Conservation (phyloP, 139 green algal species). For the Chlamydomonas incerta region DNA sequence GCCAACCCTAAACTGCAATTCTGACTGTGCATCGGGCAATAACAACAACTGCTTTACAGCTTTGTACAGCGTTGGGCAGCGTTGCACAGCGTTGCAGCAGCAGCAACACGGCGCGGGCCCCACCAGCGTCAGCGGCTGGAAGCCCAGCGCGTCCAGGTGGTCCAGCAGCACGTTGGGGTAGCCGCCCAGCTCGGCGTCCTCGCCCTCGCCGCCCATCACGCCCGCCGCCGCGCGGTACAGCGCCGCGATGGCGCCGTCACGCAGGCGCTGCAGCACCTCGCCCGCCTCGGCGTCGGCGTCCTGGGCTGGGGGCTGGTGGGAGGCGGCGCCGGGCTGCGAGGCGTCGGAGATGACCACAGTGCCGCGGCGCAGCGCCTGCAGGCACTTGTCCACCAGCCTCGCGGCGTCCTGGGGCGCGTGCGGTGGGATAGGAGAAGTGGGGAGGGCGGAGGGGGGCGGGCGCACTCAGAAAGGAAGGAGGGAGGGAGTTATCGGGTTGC, state of each 20-base stretch:
- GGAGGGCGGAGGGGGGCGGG: too few species aligned
- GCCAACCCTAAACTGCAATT: too few species aligned
- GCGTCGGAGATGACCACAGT: too few species aligned
- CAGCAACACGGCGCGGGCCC: too few species aligned
- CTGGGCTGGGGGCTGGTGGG: not conserved
- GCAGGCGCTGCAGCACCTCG: not conserved
- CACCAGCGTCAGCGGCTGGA: constrained; percentile 1
- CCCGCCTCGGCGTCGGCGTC: not conserved
- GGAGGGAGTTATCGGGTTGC: too few species aligned
- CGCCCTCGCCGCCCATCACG: not conserved
- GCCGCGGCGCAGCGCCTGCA: not conserved
- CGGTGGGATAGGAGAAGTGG: too few species aligned
- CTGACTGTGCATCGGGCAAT: too few species aligned
- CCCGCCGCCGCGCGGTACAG: not conserved
- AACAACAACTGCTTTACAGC: too few species aligned
- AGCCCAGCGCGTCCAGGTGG: constrained; percentile 9
- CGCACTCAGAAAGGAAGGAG: too few species aligned
- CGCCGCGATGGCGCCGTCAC: not conserved
- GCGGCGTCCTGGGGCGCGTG: not conserved
- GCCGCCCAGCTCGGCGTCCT: not conserved
- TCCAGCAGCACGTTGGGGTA: constrained; percentile 22
- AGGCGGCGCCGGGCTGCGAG: too few species aligned
- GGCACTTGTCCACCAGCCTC: not conserved
- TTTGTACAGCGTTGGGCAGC: too few species aligned
- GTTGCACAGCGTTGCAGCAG: too few species aligned